phyloP scores from a whole-genome alignment of 2,329 filamentous ascomycete genomes.

The Colletotrichum melonis region DNA sequence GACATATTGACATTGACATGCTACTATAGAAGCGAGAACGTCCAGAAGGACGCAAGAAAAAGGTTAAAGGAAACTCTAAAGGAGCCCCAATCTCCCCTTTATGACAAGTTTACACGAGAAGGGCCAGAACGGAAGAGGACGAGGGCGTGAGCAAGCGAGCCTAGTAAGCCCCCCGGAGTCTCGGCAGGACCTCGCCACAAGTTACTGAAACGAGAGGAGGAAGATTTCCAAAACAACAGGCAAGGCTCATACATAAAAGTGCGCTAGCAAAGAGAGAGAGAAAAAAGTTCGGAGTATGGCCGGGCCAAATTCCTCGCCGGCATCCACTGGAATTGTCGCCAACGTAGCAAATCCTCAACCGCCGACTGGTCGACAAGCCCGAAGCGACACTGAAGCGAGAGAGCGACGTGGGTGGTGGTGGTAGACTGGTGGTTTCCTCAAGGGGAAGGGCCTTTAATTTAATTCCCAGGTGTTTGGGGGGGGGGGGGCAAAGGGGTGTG shows the following conservation, averaged over 20 bases:
- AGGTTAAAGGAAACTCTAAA: slow-evolving; percentile 26
- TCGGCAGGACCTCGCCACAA: slow-evolving; percentile 1
- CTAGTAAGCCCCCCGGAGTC: neutral
- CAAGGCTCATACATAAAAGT: too few species aligned
- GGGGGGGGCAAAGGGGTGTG: neutral
- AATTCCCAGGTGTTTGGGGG: neutral
- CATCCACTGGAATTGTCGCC: neutral
- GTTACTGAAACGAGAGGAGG: slow-evolving; percentile 18
- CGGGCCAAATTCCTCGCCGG: neutral
- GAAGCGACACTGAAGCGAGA: neutral
- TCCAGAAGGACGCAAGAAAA: neutral
- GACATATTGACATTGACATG: neutral
- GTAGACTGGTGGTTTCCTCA: neutral
- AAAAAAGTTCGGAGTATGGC: neutral
- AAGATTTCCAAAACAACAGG: neutral
- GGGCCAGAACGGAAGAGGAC: neutral
- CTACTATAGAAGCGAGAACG: neutral
- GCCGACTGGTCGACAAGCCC: neutral
- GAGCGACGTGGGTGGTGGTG: neutral
- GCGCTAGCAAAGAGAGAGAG: neutral
- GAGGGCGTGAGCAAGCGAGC: neutral
- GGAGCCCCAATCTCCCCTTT: slow-evolving; percentile 17
- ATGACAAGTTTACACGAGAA: slow-evolving; percentile 5
- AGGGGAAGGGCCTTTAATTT: slow-evolving; percentile 23
- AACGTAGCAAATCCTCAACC: neutral